Conservation (phyloP, 139 green algal genomes). For the Micractinium sp. region DNA sequence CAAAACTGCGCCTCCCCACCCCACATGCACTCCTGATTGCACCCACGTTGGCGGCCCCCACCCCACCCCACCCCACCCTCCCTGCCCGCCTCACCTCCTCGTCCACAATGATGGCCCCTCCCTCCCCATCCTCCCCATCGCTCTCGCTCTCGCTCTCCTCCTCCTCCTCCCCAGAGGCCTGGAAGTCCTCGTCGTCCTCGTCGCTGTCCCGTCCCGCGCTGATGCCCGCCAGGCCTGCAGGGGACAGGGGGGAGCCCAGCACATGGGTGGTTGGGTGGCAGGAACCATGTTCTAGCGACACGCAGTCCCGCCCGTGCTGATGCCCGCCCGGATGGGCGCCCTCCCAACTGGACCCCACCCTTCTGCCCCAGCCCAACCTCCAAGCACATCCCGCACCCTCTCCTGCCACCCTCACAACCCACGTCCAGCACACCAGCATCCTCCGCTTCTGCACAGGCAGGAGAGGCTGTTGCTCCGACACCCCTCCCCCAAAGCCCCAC, state of each 20-base stretch:
- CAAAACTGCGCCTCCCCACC: background rate
- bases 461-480: no score
- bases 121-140: conserved; percentile 47
- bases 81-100: conserved; percentile 41
- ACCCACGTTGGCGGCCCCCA: no score
- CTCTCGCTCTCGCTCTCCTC: conserved; percentile 70
- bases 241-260: background rate
- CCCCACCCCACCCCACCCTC: no score
- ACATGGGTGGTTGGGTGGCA: background rate
- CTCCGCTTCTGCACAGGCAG: no score
- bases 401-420: no score
- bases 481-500: no score
- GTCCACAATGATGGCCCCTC: conserved; percentile 54
- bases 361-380: no score
- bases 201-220: conserved; percentile 42
- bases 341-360: no score
- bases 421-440: background rate
- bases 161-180: conserved; percentile 43
- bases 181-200: conserved; percentile 69
- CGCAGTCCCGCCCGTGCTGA: background rate
- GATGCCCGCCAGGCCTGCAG: conserved; percentile 18
- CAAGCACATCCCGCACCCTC: no score
- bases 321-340: no score
- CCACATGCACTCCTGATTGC: no score
- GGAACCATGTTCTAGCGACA: no score